Evolutionary conservation across 352 stramenopile genomes (phyloP).

Genomic region (Globisporangium spinosum): DNA sequence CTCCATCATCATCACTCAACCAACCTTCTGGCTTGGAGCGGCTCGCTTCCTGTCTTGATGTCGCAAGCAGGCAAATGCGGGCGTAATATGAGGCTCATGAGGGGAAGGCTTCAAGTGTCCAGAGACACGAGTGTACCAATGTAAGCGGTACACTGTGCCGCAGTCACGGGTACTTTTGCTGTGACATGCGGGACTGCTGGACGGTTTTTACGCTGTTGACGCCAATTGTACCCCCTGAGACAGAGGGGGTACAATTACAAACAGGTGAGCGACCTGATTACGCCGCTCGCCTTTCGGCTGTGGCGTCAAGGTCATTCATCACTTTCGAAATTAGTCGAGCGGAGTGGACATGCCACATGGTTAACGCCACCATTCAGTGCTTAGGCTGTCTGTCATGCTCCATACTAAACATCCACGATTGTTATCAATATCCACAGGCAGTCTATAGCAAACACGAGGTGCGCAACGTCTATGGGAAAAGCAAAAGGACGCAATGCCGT

Average conservation of each 20-base stretch:
- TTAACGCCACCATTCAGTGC: neutral
- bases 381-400: neutral
- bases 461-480: neutral
- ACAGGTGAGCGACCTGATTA: neutral
- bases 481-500: neutral
- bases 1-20: neutral
- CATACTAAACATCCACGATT: neutral
- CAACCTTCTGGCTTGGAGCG: neutral
- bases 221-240: neutral
- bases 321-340: neutral
- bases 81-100: neutral
- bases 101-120: neutral
- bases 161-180: neutral
- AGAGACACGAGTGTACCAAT: neutral
- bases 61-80: neutral
- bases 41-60: neutral
- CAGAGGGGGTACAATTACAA: constrained; percentile 7
- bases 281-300: neutral
- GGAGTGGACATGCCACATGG: neutral
- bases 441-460: neutral
- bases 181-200: neutral
- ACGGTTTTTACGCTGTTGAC: constrained; percentile 1
- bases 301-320: neutral
- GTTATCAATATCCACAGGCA: neutral
- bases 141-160: neutral